A percentile compares a stretch with the other conserved stretches of the same genome.
These are phyloP conservation scores for Oryza rufipogon DNA, from an alignment of 176 grass and related monocot genomes.

Conservation along the genomic window DNA sequence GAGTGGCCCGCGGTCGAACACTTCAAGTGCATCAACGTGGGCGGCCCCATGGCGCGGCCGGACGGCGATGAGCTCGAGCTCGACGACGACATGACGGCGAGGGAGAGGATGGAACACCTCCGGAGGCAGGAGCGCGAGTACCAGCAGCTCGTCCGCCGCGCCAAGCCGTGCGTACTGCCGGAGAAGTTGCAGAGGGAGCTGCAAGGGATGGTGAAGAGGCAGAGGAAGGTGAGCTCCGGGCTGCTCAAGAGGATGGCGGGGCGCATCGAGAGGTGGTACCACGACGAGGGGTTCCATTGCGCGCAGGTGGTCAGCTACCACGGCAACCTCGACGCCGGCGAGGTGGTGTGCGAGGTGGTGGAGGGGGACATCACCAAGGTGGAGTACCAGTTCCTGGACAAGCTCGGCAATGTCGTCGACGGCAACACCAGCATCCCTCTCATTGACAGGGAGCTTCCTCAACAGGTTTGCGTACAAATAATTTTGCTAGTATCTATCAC, in stretches of 20 bases:
- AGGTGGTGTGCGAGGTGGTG: constrained; percentile 91
- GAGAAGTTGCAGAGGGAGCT: constrained; percentile 65
- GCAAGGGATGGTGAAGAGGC: constrained; percentile 71
- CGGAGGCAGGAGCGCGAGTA: constrained; percentile 88
- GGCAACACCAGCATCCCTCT: constrained; percentile 73
- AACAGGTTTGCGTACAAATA: constrained; percentile 51
- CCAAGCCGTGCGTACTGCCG: constrained; percentile 70
- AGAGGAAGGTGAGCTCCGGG: constrained; percentile 75
- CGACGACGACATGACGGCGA: constrained; percentile 84
- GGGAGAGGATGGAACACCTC: constrained; percentile 88
- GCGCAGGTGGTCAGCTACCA: constrained; percentile 80
- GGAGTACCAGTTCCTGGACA: constrained; percentile 77
- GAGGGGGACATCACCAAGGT: constrained; percentile 88
- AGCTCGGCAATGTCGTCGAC: constrained; percentile 67
- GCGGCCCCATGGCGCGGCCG: constrained; percentile 64
- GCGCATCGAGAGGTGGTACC: constrained; percentile 87
- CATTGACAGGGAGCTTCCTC: constrained; percentile 71
- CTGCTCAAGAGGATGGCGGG: constrained; percentile 88
- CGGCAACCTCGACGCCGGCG: constrained; percentile 78
- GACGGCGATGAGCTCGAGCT: constrained; percentile 37
- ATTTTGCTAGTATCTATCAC: too few relatives aligned
- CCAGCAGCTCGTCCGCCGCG: constrained; percentile 58
- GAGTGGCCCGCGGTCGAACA: constrained; percentile 71
- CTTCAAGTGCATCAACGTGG: constrained; percentile 86
- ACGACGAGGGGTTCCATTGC: constrained; percentile 87